These are phyloP conservation scores for Solanum medicagineum DNA, from an alignment of 257 asterid species.

Conservation along the genomic window DNA sequence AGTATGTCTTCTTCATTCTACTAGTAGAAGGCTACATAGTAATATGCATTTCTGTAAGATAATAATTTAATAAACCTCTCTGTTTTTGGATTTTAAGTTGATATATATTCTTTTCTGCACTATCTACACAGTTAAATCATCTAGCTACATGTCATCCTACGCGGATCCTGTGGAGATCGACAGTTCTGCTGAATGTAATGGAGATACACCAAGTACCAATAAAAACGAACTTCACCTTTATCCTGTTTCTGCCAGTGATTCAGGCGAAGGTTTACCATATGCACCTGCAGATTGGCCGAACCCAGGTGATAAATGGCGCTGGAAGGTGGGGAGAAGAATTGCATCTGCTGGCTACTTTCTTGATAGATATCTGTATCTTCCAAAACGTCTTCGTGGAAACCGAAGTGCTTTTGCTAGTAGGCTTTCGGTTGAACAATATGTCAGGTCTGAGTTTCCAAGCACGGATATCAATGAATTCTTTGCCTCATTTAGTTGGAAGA, in stretches of 20 bases:
- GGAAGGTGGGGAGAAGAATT: constrained; percentile 72
- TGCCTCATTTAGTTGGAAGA: constrained; percentile 79
- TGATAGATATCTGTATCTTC: constrained; percentile 68
- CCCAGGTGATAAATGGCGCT: constrained; percentile 84
- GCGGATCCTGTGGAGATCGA: constrained; percentile 46
- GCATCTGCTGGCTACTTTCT: constrained; percentile 34
- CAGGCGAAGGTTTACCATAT: constrained; percentile 82
- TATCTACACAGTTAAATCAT: background rate
- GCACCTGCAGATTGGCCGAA: constrained; percentile 81
- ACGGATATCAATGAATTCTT: constrained; percentile 45
- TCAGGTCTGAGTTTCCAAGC: constrained; percentile 40
- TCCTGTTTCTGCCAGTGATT: constrained; percentile 38
- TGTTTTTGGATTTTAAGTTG: background rate
- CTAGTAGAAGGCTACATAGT: background rate
- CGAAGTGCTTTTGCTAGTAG: constrained; percentile 40
- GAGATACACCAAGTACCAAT: constrained; percentile 7
- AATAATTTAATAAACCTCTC: background rate
- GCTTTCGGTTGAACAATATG: constrained; percentile 41
- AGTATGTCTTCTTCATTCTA: background rate
- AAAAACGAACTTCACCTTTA: constrained; percentile 35
- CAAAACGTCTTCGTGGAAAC: constrained; percentile 27
- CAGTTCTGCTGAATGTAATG: constrained; percentile 26
- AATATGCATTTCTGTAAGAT: background rate
- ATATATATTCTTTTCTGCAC: background rate
- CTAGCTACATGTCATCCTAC: constrained; percentile 1